Evolutionary conservation across 1,284 basidiomycete genomes (phyloP).

Genomic region (Sutorius eximius): DNA sequence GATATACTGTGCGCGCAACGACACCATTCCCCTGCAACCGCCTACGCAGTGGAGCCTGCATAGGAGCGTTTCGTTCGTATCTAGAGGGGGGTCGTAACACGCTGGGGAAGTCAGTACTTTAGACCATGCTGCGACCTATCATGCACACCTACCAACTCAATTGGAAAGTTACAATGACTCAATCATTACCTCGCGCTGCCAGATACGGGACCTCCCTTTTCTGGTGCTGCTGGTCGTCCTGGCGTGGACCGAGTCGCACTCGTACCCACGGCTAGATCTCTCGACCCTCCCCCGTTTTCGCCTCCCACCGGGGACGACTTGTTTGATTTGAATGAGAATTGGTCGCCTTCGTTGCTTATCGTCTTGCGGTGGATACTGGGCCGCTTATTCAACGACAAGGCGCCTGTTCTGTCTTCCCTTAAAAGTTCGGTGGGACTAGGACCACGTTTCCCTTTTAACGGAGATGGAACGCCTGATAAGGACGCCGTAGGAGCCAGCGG

Average conservation of each 20-base stretch:
- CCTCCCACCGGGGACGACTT: slow-evolving; percentile 7
- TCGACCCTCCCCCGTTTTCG: slow-evolving; percentile 12
- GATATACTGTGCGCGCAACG: slow-evolving; percentile 6
- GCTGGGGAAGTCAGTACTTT: slow-evolving; percentile 3
- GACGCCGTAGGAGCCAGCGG: slow-evolving; percentile 15
- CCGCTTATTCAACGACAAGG: slow-evolving; percentile 57
- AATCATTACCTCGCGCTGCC: slow-evolving; percentile 16
- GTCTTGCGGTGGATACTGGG: slow-evolving; percentile 62
- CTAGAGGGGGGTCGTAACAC: slow-evolving; percentile 9
- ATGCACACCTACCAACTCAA: slow-evolving; percentile 14
- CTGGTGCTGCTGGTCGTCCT: slow-evolving; percentile 7
- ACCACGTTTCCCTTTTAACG: slow-evolving; percentile 56
- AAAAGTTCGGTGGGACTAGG: slow-evolving; percentile 71
- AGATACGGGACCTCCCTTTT: slow-evolving; percentile 7
- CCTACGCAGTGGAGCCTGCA: not conserved
- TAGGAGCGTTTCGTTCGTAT: slow-evolving; percentile 4
- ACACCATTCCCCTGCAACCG: not conserved
- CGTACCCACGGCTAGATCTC: not conserved
- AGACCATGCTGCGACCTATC: slow-evolving; percentile 3
- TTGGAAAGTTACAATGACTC: slow-evolving; percentile 3
- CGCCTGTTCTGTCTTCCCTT: slow-evolving; percentile 60
- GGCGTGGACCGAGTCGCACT: not conserved
- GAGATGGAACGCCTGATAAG: slow-evolving; percentile 30
- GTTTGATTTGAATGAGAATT: slow-evolving; percentile 14
- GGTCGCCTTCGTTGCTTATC: slow-evolving; percentile 8